Percentiles rank a stretch among this genome's conserved stretches.
Conservation (phyloP, 441 rosid species). For the Breynia disticha region DNA sequence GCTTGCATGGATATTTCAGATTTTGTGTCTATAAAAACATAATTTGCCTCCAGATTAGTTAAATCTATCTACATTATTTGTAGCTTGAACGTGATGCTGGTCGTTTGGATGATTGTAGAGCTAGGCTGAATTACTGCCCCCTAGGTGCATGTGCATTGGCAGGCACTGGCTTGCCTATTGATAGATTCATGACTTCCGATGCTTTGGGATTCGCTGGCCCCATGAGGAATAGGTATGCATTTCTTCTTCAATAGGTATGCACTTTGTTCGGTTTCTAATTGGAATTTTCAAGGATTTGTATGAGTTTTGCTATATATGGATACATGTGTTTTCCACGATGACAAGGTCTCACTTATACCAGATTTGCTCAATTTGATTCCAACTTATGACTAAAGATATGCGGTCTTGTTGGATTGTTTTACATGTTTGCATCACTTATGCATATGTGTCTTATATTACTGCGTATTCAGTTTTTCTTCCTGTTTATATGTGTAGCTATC, state of each 20-base stretch:
- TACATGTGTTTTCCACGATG: too few species aligned
- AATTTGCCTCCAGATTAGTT: background rate
- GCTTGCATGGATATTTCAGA: background rate
- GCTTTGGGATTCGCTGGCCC: constrained; percentile 76
- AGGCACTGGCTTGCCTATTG: constrained; percentile 85
- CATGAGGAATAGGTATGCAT: constrained; percentile 75
- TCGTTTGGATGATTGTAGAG: constrained; percentile 64
- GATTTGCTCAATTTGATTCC: background rate
- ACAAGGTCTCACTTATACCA: background rate
- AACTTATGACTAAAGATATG: background rate
- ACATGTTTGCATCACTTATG: background rate
- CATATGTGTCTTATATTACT: constrained; percentile 4
- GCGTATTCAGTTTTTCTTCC: background rate
- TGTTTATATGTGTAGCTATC: too few species aligned
- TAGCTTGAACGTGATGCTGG: constrained; percentile 92
- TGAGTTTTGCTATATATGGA: too few species aligned
- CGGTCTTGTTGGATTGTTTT: background rate
- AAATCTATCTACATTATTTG: constrained; percentile 16
- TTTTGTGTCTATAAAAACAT: constrained; percentile 1
- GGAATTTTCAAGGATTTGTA: too few species aligned
- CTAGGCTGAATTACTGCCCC: constrained; percentile 67
- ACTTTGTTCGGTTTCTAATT: too few species aligned
- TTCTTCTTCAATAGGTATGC: background rate
- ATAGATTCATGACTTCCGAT: constrained; percentile 73
- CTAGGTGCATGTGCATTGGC: constrained; percentile 97